A percentile compares a stretch with the other conserved stretches of the same genome.
Conservation (phyloP, 306 rosid genomes). For the Cucurbita argyrosperma region DNA sequence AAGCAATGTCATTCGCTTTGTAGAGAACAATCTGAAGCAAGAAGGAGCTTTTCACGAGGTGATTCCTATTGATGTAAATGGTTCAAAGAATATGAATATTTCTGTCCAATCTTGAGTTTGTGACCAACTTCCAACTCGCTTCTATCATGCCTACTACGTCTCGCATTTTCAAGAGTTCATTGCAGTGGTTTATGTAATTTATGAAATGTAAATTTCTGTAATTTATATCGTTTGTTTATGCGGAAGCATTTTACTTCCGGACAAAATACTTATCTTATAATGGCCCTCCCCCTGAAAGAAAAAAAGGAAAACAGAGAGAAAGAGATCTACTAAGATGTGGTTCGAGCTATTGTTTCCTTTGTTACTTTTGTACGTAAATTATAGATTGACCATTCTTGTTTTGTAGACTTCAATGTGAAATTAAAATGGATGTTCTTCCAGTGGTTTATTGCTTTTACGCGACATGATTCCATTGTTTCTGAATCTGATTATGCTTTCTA, state of each 20-base stretch:
- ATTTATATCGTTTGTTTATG: slow-evolving; percentile 38
- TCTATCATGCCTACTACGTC: slow-evolving; percentile 23
- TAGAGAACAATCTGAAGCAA: slow-evolving; percentile 16
- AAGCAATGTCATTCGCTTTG: slow-evolving; percentile 18
- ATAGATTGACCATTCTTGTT: slow-evolving; percentile 2
- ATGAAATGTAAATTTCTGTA: slow-evolving; percentile 39
- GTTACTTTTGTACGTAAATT: slow-evolving; percentile 1
- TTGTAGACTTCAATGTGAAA: not conserved
- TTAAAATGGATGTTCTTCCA: not conserved
- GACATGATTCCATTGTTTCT: not conserved
- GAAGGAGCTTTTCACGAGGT: slow-evolving; percentile 18
- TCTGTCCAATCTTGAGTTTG: slow-evolving; percentile 23
- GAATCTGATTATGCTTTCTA: not conserved
- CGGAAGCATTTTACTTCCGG: not conserved
- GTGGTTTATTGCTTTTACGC: not conserved
- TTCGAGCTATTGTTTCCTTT: not conserved
- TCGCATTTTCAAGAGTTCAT: slow-evolving; percentile 27
- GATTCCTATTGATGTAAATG: slow-evolving; percentile 18
- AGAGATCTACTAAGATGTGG: slow-evolving; percentile 4
- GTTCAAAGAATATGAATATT: slow-evolving; percentile 30
- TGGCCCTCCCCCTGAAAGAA: not conserved
- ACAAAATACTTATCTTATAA: not conserved
- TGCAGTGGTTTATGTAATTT: slow-evolving; percentile 44
- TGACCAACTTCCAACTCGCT: slow-evolving; percentile 26
- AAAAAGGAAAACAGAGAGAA: not conserved